Evolutionary conservation across 75 land plant species (phyloP).

Genomic region (Cupressus sempervirens): DNA sequence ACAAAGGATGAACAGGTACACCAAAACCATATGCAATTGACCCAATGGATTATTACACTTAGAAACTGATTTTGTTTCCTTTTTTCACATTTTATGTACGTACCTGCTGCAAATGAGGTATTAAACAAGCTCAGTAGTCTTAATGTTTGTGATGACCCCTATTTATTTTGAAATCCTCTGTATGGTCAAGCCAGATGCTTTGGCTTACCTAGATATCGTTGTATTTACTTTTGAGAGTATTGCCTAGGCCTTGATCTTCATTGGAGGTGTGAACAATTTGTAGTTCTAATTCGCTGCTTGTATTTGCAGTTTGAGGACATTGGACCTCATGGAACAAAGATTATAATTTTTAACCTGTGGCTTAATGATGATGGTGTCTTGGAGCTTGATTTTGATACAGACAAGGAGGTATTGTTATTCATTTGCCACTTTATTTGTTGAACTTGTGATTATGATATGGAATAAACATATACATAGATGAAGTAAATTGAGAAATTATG

Average conservation of each 20-base stretch:
- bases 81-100: not conserved
- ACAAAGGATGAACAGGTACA: not conserved
- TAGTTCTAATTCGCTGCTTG: not conserved
- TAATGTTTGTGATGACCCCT: not conserved
- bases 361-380: conserved; percentile 75
- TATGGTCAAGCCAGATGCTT: not conserved
- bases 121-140: not conserved
- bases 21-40: not conserved
- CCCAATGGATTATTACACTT: not conserved
- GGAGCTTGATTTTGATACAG: conserved; percentile 80
- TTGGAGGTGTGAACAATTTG: not conserved
- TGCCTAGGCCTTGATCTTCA: not conserved
- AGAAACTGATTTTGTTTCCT: not conserved
- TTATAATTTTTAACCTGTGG: conserved; percentile 80
- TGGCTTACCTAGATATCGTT: not conserved
- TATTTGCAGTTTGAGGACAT: conserved; percentile 56
- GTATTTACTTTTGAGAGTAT: conserved; percentile 2
- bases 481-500: not conserved
- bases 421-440: not conserved
- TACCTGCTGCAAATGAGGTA: not conserved
- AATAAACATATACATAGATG: not conserved
- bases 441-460: not conserved
- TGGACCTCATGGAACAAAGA: conserved; percentile 77
- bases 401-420: conserved; percentile 44
- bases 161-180: not conserved